A percentile compares a stretch with the other conserved stretches of the same genome.
Evolutionary conservation across 2,329 filamentous ascomycete genomes (phyloP).

Genomic region (Truncatella angustata): DNA sequence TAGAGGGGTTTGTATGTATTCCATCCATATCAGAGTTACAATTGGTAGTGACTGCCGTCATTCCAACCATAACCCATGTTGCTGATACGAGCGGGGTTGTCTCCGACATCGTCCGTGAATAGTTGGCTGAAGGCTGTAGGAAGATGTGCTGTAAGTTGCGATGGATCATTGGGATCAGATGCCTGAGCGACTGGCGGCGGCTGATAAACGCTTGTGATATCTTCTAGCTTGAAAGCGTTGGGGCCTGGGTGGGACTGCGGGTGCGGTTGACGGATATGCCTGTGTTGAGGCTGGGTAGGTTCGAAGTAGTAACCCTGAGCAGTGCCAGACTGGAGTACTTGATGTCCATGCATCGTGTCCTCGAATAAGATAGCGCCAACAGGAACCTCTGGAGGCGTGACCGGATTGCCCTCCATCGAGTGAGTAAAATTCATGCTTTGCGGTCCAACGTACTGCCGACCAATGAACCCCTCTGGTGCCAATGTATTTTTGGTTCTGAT

Average conservation of each 20-base stretch:
- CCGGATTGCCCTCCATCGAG: constrained; percentile 9
- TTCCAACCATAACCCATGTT: constrained; percentile 5
- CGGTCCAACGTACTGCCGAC: too few species aligned
- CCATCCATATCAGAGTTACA: too few species aligned
- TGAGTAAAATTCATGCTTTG: constrained; percentile 1
- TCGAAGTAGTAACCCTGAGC: constrained; percentile 15
- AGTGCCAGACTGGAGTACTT: constrained; percentile 4
- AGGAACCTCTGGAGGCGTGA: constrained; percentile 12
- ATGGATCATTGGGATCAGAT: constrained; percentile 5
- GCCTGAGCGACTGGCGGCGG: constrained; percentile 1
- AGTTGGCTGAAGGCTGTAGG: constrained; percentile 9
- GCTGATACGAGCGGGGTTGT: neutral
- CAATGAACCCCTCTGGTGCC: too few species aligned
- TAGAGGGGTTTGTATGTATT: too few species aligned
- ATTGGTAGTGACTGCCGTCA: constrained; percentile 4
- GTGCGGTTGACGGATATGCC: constrained; percentile 6
- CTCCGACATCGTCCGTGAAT: constrained; percentile 12
- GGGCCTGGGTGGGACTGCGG: constrained; percentile 2
- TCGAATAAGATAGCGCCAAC: constrained; percentile 13
- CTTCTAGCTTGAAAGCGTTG: constrained; percentile 15
- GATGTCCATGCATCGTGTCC: constrained; percentile 12
- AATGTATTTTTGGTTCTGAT: too few species aligned
- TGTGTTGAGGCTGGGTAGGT: constrained; percentile 3
- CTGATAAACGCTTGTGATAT: constrained; percentile 19
- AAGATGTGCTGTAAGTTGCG: constrained; percentile 9